These are phyloP conservation scores for Chytridiales sp. DNA, from an alignment of 371 early-diverging fungal genomes.

Conservation along the genomic window DNA sequence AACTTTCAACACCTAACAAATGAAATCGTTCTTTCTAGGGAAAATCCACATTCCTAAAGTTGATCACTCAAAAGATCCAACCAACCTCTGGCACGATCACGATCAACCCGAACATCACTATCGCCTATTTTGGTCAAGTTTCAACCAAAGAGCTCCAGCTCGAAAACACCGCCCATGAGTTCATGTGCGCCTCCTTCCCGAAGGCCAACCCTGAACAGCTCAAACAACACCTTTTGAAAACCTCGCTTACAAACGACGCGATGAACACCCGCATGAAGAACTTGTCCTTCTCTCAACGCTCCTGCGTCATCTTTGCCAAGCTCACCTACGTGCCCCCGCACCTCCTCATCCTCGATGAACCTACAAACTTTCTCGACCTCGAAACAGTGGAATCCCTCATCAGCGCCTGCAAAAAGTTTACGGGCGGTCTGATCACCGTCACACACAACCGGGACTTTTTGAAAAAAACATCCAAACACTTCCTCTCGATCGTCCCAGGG, in stretches of 20 bases:
- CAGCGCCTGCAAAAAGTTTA: constrained; percentile 69
- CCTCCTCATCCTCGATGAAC: constrained; percentile 73
- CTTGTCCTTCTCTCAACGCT: constrained; percentile 80
- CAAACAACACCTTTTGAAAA: constrained; percentile 15
- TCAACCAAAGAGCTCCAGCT: constrained; percentile 21
- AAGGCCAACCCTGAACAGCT: constrained; percentile 12
- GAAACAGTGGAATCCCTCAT: constrained; percentile 79
- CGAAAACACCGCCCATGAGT: constrained; percentile 18
- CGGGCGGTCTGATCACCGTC: constrained; percentile 80
- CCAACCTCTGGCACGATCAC: constrained; percentile 10
- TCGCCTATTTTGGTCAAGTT: constrained; percentile 19
- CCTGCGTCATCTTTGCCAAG: constrained; percentile 75
- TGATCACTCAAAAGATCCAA: constrained; percentile 16
- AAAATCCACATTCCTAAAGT: constrained; percentile 21
- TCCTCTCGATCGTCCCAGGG: constrained; percentile 25
- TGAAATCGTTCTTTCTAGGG: constrained; percentile 1
- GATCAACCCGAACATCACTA: constrained; percentile 20
- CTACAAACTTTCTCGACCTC: constrained; percentile 82
- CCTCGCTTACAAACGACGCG: constrained; percentile 35
- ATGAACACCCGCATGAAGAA: constrained; percentile 67
- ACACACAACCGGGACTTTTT: constrained; percentile 80
- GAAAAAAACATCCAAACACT: constrained; percentile 56
- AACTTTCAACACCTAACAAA: background rate
- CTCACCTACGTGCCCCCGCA: constrained; percentile 76
- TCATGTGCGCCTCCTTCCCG: constrained; percentile 13